Evolutionary conservation across 176 grass and related monocot genomes (phyloP).

Genomic region (Musa schizocarpa): DNA sequence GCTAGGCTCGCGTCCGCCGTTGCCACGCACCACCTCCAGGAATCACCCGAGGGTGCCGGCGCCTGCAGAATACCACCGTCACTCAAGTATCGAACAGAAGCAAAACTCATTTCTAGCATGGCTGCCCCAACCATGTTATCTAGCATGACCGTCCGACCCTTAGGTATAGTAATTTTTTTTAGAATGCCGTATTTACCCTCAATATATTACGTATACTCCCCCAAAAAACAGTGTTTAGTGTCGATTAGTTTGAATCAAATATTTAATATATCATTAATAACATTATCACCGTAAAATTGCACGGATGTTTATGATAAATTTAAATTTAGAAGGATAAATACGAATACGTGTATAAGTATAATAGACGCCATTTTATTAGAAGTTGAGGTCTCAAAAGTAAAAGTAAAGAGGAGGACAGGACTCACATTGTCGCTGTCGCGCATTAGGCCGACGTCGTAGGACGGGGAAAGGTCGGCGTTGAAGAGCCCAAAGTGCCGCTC

Average conservation of each 20-base stretch:
- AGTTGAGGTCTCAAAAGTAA: background rate
- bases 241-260: too few species aligned
- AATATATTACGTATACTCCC: too few species aligned
- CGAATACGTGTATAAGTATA: too few species aligned
- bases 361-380: background rate
- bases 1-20: conserved; percentile 19
- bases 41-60: conserved; percentile 8
- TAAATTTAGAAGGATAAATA: too few species aligned
- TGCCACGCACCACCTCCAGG: conserved; percentile 57
- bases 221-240: too few species aligned
- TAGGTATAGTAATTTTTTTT: too few species aligned
- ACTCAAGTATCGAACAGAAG: background rate
- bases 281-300: too few species aligned
- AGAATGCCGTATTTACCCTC: too few species aligned
- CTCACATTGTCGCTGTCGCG: background rate
- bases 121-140: background rate
- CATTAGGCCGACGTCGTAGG: conserved; percentile 71
- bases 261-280: too few species aligned
- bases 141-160: background rate
- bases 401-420: background rate
- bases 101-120: background rate
- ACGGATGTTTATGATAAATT: too few species aligned
- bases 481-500: conserved; percentile 81
- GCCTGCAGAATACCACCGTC: background rate
- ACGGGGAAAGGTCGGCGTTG: conserved; percentile 43